These are phyloP conservation scores for Candida lessepsii DNA, from an alignment of 805 yeast genomes.

Conservation along the genomic window DNA sequence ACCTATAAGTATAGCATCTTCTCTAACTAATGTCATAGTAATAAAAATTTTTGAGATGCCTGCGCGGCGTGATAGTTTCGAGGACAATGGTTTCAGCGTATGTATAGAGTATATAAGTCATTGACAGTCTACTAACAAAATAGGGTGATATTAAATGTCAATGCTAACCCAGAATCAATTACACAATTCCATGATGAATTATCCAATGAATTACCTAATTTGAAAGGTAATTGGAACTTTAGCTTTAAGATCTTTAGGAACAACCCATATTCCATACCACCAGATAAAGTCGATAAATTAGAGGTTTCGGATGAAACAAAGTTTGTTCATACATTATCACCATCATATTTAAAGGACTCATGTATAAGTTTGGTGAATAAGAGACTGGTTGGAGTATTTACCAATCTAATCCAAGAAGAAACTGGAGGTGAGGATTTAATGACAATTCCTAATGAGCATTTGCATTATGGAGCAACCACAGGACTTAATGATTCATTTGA, in stretches of 20 bases:
- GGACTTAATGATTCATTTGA: constrained; percentile 61
- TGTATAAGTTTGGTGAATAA: constrained; percentile 51
- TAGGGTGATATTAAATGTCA: constrained; percentile 38
- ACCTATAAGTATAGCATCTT: constrained; percentile 67
- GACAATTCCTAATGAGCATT: constrained; percentile 34
- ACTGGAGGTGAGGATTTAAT: constrained; percentile 18
- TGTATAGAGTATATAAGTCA: constrained; percentile 15
- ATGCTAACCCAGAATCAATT: constrained; percentile 57
- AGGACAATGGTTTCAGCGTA: constrained; percentile 38
- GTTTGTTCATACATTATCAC: constrained; percentile 49
- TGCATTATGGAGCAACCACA: constrained; percentile 52
- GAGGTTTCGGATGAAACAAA: constrained; percentile 37
- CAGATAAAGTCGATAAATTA: constrained; percentile 27
- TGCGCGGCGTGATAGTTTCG: not conserved
- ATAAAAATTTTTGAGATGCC: constrained; percentile 9
- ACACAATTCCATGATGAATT: constrained; percentile 69
- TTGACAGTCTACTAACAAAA: constrained; percentile 18
- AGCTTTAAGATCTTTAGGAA: constrained; percentile 66
- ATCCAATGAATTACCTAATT: constrained; percentile 62
- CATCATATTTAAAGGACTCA: constrained; percentile 48
- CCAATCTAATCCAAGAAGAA: constrained; percentile 35
- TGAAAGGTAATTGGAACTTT: constrained; percentile 65
- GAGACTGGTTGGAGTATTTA: constrained; percentile 34
- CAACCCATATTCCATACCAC: constrained; percentile 53
- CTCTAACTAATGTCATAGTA: constrained; percentile 9